A percentile compares a stretch with the other conserved stretches of the same genome.
Conservation (phyloP, 169 alveolate genomes). For the Cryptosporidium canis region DNA sequence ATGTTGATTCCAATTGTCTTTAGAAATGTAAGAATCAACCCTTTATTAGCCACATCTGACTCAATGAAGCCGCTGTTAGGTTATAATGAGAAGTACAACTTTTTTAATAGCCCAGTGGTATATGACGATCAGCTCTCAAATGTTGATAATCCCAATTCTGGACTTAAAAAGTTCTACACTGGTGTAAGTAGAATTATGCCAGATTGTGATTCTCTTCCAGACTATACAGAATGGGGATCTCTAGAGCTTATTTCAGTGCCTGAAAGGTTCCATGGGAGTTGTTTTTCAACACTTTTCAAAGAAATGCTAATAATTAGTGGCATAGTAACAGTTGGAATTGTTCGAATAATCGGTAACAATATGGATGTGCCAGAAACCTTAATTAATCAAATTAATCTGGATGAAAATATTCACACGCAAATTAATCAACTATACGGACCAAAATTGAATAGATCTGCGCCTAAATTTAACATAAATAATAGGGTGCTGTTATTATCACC, state of each 20-base stretch:
- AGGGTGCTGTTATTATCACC: constrained; percentile 40
- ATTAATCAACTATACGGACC: background rate
- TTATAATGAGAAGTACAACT: constrained; percentile 47
- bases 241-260: constrained; percentile 56
- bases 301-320: constrained; percentile 45
- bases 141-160: background rate
- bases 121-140: constrained; percentile 10
- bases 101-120: constrained; percentile 41
- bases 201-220: constrained; percentile 28
- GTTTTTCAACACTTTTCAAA: constrained; percentile 24
- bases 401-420: background rate
- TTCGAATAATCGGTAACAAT: constrained; percentile 9
- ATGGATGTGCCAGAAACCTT: constrained; percentile 19
- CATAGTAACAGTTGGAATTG: constrained; percentile 36
- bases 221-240: constrained; percentile 70
- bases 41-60: constrained; percentile 64
- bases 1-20: constrained; percentile 47
- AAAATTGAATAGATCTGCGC: background rate
- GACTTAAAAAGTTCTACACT: constrained; percentile 8
- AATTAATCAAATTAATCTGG: background rate
- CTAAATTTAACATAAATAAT: constrained; percentile 35
- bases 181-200: constrained; percentile 9
- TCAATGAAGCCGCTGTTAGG: constrained; percentile 43
- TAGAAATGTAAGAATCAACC: constrained; percentile 36
- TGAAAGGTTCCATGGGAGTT: constrained; percentile 30